These are phyloP conservation scores for Russula griseocarnosa DNA, from an alignment of 768 basidiomycete genomes.

Conservation along the genomic window DNA sequence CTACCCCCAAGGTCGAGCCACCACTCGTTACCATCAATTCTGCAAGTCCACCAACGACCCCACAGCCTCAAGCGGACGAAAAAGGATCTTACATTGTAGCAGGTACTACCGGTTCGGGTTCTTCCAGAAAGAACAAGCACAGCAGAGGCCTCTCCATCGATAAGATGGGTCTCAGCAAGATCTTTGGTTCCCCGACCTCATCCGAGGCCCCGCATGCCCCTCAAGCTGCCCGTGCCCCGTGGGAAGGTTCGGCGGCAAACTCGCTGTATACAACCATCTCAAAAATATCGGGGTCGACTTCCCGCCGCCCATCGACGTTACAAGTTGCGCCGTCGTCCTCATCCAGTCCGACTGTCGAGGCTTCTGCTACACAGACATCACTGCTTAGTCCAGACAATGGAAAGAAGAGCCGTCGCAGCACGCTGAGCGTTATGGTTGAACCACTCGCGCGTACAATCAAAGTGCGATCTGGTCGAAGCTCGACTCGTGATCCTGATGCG, in stretches of 20 bases:
- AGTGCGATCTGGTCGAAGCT: slow-evolving; percentile 29
- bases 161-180: slow-evolving; percentile 73
- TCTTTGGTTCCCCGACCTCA: slow-evolving; percentile 49
- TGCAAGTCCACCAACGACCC: slow-evolving; percentile 34
- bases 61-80: slow-evolving; percentile 28
- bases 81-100: slow-evolving; percentile 25
- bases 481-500: slow-evolving; percentile 32
- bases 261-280: slow-evolving; percentile 32
- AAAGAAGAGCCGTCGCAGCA: slow-evolving; percentile 26
- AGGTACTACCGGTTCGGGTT: slow-evolving; percentile 34
- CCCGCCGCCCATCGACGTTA: slow-evolving; percentile 35
- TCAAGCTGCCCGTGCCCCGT: slow-evolving; percentile 41
- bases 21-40: slow-evolving; percentile 36
- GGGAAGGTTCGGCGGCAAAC: slow-evolving; percentile 31
- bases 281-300: slow-evolving; percentile 26
- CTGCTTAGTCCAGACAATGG: slow-evolving; percentile 39
- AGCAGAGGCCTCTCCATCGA: slow-evolving; percentile 72
- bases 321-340: slow-evolving; percentile 32
- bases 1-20: slow-evolving; percentile 25
- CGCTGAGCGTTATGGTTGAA: slow-evolving; percentile 37
- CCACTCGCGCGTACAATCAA: slow-evolving; percentile 58
- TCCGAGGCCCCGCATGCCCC: slow-evolving; percentile 34
- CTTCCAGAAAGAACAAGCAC: slow-evolving; percentile 48
- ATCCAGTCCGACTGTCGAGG: slow-evolving; percentile 23
- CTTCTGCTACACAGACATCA: slow-evolving; percentile 30